phyloP scores from a whole-genome alignment of 371 early-diverging fungal genomes.

The Catenaria anguillulae region DNA sequence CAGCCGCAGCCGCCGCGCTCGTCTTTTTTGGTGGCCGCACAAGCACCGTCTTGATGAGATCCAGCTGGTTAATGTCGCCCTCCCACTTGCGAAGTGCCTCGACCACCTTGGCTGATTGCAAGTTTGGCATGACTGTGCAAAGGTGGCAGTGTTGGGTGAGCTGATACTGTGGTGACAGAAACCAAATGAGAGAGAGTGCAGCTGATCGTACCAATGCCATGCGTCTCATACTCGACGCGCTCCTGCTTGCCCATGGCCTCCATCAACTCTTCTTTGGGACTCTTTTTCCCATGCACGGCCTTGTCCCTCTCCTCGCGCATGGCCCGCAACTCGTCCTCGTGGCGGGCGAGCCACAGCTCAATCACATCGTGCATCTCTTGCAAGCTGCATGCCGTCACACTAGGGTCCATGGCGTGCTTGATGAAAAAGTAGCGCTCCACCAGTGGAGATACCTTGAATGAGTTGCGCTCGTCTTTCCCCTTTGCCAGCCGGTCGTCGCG shows the following conservation, averaged over 20 bases:
- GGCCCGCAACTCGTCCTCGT: conserved; percentile 31
- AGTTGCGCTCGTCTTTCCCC: conserved; percentile 20
- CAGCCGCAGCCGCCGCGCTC: not conserved
- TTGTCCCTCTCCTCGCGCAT: conserved; percentile 10
- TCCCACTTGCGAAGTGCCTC: conserved; percentile 29
- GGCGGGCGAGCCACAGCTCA: conserved; percentile 26
- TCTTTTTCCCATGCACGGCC: conserved; percentile 12
- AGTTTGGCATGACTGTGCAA: conserved; percentile 25
- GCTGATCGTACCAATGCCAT: conserved; percentile 5
- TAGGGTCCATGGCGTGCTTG: conserved; percentile 27
- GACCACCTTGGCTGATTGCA: conserved; percentile 26
- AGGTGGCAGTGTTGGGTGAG: not conserved
- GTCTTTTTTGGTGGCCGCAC: conserved; percentile 1
- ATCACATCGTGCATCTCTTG: conserved; percentile 25
- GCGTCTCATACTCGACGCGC: conserved; percentile 16
- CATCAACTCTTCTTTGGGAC: conserved; percentile 16
- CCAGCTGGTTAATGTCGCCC: conserved; percentile 36
- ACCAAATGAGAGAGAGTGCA: not conserved
- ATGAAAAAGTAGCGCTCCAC: conserved; percentile 40
- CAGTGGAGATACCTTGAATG: conserved; percentile 8
- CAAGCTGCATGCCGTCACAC: conserved; percentile 15
- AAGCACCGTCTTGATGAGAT: conserved; percentile 23
- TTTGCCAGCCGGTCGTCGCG: conserved; percentile 23
- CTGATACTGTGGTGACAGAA: not conserved
- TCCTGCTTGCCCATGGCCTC: conserved; percentile 18